phyloP scores from a whole-genome alignment of 805 yeast genomes.

The Starmerella apicola region DNA sequence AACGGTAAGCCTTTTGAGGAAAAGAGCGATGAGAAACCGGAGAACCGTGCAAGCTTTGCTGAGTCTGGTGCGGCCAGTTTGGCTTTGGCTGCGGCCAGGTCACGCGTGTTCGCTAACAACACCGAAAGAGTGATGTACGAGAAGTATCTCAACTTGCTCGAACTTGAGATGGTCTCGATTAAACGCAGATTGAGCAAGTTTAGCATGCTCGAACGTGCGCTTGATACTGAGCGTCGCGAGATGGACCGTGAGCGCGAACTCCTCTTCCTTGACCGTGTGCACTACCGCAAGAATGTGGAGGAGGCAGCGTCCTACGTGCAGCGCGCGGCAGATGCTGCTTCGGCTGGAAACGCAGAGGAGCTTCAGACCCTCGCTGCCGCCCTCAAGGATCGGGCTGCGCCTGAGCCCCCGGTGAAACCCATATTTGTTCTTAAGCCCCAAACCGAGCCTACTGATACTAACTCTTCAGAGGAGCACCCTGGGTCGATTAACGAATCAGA shows the following conservation, averaged over 20 bases:
- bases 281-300: conserved; percentile 46
- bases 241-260: conserved; percentile 33
- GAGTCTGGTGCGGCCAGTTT: conserved; percentile 41
- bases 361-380: conserved; percentile 21
- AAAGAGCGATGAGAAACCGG: neutral
- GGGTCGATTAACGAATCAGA: conserved; percentile 2
- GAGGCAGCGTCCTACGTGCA: conserved; percentile 42
- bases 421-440: conserved; percentile 9
- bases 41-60: neutral
- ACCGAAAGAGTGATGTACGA: conserved; percentile 37
- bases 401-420: conserved; percentile 15
- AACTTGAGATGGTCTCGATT: conserved; percentile 59
- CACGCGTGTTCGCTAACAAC: conserved; percentile 19
- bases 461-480: conserved; percentile 7
- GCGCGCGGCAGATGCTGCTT: conserved; percentile 33
- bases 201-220: conserved; percentile 47
- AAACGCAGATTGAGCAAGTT: conserved; percentile 61
- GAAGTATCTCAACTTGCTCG: conserved; percentile 50
- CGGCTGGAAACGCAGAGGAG: conserved; percentile 14
- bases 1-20: conserved; percentile 2
- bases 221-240: conserved; percentile 34
- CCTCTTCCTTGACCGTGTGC: conserved; percentile 55
- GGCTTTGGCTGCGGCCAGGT: conserved; percentile 43
- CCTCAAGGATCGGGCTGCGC: conserved; percentile 11
- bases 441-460: conserved; percentile 14